Percentiles rank a stretch among this genome's conserved stretches.
Evolutionary conservation across 2,329 filamentous ascomycete genomes (phyloP).

Genomic region (Hortaea sp.): DNA sequence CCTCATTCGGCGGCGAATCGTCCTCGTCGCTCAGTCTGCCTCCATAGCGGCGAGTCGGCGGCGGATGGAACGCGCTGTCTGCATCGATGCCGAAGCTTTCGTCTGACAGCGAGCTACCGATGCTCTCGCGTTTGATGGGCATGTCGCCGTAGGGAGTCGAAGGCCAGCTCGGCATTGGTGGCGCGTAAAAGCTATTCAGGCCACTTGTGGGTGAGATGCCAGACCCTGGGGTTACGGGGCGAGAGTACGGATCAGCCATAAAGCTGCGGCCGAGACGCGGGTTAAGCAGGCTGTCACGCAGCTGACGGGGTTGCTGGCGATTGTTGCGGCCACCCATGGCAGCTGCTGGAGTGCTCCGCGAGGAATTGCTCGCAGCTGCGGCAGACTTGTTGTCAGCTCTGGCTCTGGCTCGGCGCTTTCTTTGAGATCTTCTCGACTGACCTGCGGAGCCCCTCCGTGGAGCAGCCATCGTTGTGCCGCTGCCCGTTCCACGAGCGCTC

Average conservation of each 20-base stretch:
- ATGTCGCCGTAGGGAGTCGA: slow-evolving; percentile 6
- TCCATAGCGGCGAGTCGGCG: background rate
- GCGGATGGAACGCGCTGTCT: background rate
- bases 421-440: slow-evolving; percentile 6
- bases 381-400: background rate
- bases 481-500: slow-evolving; percentile 2
- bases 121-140: slow-evolving; percentile 18
- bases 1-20: slow-evolving; percentile 3
- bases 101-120: slow-evolving; percentile 11
- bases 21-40: slow-evolving; percentile 3
- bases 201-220: slow-evolving; percentile 7
- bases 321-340: slow-evolving; percentile 2
- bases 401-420: background rate
- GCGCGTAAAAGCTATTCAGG: slow-evolving; percentile 19
- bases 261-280: slow-evolving; percentile 19
- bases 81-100: slow-evolving; percentile 6
- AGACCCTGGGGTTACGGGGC: slow-evolving; percentile 16
- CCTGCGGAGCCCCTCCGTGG: slow-evolving; percentile 11
- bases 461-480: background rate
- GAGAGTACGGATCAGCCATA: slow-evolving; percentile 16
- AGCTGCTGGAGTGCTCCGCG: slow-evolving; percentile 15
- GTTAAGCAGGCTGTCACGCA: slow-evolving; percentile 21
- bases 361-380: slow-evolving; percentile 2
- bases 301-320: slow-evolving; percentile 1
- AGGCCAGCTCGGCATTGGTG: slow-evolving; percentile 28